These are phyloP conservation scores for Phaffia australis DNA, from an alignment of 768 basidiomycete genomes.

Conservation along the genomic window DNA sequence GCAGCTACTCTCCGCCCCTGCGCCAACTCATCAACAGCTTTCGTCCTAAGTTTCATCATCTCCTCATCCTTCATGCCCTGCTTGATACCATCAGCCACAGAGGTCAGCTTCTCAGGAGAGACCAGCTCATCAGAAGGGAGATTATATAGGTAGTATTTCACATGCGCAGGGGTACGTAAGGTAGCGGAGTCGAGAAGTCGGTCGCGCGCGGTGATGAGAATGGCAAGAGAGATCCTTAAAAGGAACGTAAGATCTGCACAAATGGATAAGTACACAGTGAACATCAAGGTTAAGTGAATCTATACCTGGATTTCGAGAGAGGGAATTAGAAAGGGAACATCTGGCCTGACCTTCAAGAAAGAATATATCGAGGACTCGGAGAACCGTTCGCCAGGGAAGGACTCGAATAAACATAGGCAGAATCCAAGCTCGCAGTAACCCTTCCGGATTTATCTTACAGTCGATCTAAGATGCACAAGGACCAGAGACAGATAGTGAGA, in stretches of 20 bases:
- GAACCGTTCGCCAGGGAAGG: slow-evolving; percentile 15
- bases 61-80: slow-evolving; percentile 18
- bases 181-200: slow-evolving; percentile 8
- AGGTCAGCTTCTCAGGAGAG: slow-evolving; percentile 12
- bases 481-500: neutral
- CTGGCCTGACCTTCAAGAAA: slow-evolving; percentile 17
- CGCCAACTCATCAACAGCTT: slow-evolving; percentile 8
- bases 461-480: slow-evolving; percentile 9
- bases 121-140: slow-evolving; percentile 9
- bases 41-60: slow-evolving; percentile 5
- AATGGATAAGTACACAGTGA: neutral
- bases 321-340: neutral
- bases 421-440: slow-evolving; percentile 18
- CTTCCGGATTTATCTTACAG: slow-evolving; percentile 13
- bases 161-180: neutral
- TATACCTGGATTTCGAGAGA: neutral
- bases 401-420: slow-evolving; percentile 23
- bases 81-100: slow-evolving; percentile 9
- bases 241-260: slow-evolving; percentile 17
- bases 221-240: slow-evolving; percentile 17
- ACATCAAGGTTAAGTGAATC: neutral
- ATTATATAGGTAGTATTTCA: slow-evolving; percentile 8
- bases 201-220: neutral
- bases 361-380: slow-evolving; percentile 19
- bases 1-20: neutral